Percentiles rank a stretch among this genome's conserved stretches.
phyloP scores from a whole-genome alignment of 306 rosid genomes.

The Casuarina equisetifolia region DNA sequence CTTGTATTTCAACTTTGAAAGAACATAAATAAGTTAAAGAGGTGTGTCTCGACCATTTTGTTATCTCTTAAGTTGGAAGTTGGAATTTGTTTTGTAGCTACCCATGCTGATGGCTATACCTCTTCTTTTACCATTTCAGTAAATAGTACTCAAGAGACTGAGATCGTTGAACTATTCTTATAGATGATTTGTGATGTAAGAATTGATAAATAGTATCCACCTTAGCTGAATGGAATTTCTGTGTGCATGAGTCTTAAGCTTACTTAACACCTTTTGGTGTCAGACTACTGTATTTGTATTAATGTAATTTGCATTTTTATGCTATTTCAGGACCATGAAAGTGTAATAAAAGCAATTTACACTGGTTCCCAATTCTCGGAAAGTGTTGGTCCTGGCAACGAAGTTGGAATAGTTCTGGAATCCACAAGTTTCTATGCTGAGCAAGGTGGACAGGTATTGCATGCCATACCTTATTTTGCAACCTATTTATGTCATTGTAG shows the following conservation, averaged over 20 bases:
- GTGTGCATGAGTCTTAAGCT: background rate
- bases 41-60: background rate
- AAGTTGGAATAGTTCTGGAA: constrained; percentile 75
- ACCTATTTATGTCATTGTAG: background rate
- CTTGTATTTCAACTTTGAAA: background rate
- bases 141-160: background rate
- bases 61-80: background rate
- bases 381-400: constrained; percentile 52
- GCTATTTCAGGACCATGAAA: constrained; percentile 70
- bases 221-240: constrained; percentile 3
- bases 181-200: background rate
- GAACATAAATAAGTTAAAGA: background rate
- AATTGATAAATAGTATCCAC: background rate
- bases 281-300: constrained; percentile 18
- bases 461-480: constrained; percentile 1
- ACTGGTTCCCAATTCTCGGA: constrained; percentile 74
- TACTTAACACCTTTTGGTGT: constrained; percentile 17
- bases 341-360: constrained; percentile 75
- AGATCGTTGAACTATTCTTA: background rate
- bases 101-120: background rate
- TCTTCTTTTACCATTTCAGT: background rate
- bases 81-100: background rate
- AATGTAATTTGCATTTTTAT: constrained; percentile 23
- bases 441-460: constrained; percentile 99
- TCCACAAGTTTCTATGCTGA: constrained; percentile 98